Conservation (phyloP, 108 stramenopile species). For the Cylindrotheca fusiformis region DNA sequence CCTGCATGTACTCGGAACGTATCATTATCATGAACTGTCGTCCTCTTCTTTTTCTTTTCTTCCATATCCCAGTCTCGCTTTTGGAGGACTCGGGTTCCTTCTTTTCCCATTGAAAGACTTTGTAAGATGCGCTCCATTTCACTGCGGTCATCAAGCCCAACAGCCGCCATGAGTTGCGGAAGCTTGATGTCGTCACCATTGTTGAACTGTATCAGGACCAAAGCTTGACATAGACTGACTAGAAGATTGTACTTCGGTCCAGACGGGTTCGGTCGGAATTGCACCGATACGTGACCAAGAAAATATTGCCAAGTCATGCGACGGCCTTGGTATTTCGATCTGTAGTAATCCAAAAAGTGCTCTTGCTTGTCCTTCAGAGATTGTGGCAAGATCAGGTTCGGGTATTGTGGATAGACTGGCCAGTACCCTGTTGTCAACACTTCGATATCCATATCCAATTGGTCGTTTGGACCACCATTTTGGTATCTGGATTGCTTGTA, state of each 20-base stretch:
- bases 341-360: slow-evolving; percentile 81
- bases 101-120: slow-evolving; percentile 82
- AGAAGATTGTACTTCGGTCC: slow-evolving; percentile 67
- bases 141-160: slow-evolving; percentile 83
- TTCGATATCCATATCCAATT: slow-evolving; percentile 85
- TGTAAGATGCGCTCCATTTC: slow-evolving; percentile 89
- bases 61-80: slow-evolving; percentile 56
- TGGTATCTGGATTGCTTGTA: slow-evolving; percentile 59
- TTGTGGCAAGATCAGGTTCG: slow-evolving; percentile 62
- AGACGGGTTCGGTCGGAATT: slow-evolving; percentile 22
- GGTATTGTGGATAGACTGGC: slow-evolving; percentile 89
- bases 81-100: slow-evolving; percentile 71
- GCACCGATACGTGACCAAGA: slow-evolving; percentile 83
- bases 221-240: slow-evolving; percentile 90
- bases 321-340: slow-evolving; percentile 90
- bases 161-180: slow-evolving; percentile 63
- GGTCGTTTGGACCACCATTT: slow-evolving; percentile 7
- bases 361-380: slow-evolving; percentile 51
- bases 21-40: slow-evolving; percentile 76
- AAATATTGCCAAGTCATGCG: slow-evolving; percentile 95
- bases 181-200: slow-evolving; percentile 51
- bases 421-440: slow-evolving; percentile 95
- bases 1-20: slow-evolving; percentile 72
- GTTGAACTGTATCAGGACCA: slow-evolving; percentile 92
- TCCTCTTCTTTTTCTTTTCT: slow-evolving; percentile 46